Conservation (phyloP, 2,329 filamentous ascomycete genomes). For the Epichloe brachyelytri region DNA sequence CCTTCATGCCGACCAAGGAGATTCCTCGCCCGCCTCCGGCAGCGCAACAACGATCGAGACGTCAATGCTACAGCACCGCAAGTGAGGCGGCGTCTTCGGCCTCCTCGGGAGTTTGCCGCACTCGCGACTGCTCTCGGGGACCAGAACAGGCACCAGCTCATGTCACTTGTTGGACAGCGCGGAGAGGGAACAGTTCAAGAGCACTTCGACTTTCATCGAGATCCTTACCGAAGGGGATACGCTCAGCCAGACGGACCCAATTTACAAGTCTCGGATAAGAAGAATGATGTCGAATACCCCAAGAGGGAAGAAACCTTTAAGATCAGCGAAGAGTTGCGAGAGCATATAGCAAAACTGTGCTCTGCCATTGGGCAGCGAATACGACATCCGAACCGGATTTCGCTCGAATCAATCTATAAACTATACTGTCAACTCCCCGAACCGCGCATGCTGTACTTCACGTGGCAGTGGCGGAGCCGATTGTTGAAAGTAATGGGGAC, state of each 20-base stretch:
- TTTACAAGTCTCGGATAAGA: slow-evolving; percentile 35
- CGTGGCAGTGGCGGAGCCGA: slow-evolving; percentile 40
- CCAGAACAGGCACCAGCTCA: slow-evolving; percentile 30
- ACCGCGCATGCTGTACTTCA: slow-evolving; percentile 37
- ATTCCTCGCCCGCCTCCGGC: slow-evolving; percentile 7
- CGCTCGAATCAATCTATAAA: slow-evolving; percentile 33
- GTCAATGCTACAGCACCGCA: slow-evolving; percentile 16
- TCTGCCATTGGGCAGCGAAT: slow-evolving; percentile 27
- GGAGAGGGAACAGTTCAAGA: slow-evolving; percentile 36
- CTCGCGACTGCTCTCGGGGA: slow-evolving; percentile 2
- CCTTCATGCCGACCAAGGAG: slow-evolving; percentile 21
- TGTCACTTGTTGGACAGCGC: slow-evolving; percentile 39
- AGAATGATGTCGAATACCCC: slow-evolving; percentile 35
- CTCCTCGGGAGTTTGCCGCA: background rate
- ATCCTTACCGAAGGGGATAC: slow-evolving; percentile 42
- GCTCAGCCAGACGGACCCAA: slow-evolving; percentile 36
- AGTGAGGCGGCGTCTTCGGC: slow-evolving; percentile 11
- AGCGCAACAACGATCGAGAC: slow-evolving; percentile 4
- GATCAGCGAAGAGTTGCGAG: slow-evolving; percentile 21
- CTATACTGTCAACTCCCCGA: slow-evolving; percentile 38
- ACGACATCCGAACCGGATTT: slow-evolving; percentile 26
- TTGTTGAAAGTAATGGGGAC: slow-evolving; percentile 58
- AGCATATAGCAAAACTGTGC: slow-evolving; percentile 26
- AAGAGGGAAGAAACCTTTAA: slow-evolving; percentile 26
- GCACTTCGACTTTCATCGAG: slow-evolving; percentile 36